A percentile compares a stretch with the other conserved stretches of the same genome.
phyloP scores from a whole-genome alignment of 2,329 filamentous ascomycete species.

The Pseudocercospora eumusae region DNA sequence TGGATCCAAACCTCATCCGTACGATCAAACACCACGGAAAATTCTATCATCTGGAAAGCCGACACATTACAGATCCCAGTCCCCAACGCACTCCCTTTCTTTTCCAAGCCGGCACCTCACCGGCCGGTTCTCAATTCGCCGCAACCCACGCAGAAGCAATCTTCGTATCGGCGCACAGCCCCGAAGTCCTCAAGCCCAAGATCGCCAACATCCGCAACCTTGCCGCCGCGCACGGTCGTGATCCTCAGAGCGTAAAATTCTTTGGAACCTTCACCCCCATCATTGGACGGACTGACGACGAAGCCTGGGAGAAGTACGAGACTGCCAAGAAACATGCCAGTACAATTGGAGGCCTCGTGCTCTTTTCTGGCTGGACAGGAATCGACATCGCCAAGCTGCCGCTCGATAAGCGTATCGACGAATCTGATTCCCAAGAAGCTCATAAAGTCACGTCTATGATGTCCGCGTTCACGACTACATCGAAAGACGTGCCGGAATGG shows the following conservation, averaged over 20 bases:
- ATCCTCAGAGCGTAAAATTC: slow-evolving; percentile 65
- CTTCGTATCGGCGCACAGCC: slow-evolving; percentile 67
- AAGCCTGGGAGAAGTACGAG: slow-evolving; percentile 63
- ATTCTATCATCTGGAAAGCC: slow-evolving; percentile 51
- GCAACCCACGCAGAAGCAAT: slow-evolving; percentile 64
- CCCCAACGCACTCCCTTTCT: slow-evolving; percentile 45
- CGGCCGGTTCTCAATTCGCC: slow-evolving; percentile 59
- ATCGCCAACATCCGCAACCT: slow-evolving; percentile 64
- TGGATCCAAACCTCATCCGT: slow-evolving; percentile 60
- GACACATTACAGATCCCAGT: slow-evolving; percentile 48
- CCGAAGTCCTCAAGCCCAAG: slow-evolving; percentile 61
- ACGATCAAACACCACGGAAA: slow-evolving; percentile 63
- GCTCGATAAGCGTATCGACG: slow-evolving; percentile 59
- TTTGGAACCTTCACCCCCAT: slow-evolving; percentile 67
- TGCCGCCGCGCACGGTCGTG: slow-evolving; percentile 54
- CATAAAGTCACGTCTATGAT: slow-evolving; percentile 42
- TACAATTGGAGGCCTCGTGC: slow-evolving; percentile 65
- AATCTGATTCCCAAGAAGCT: slow-evolving; percentile 57
- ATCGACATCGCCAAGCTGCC: slow-evolving; percentile 61
- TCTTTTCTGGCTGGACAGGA: slow-evolving; percentile 74
- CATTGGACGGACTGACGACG: slow-evolving; percentile 64
- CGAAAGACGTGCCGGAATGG: slow-evolving; percentile 51
- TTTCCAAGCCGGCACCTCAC: slow-evolving; percentile 60
- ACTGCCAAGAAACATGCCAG: slow-evolving; percentile 63
- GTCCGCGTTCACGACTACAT: slow-evolving; percentile 43